phyloP scores from a whole-genome alignment of 495 filamentous ascomycete species.

The Copromyces sp. region DNA sequence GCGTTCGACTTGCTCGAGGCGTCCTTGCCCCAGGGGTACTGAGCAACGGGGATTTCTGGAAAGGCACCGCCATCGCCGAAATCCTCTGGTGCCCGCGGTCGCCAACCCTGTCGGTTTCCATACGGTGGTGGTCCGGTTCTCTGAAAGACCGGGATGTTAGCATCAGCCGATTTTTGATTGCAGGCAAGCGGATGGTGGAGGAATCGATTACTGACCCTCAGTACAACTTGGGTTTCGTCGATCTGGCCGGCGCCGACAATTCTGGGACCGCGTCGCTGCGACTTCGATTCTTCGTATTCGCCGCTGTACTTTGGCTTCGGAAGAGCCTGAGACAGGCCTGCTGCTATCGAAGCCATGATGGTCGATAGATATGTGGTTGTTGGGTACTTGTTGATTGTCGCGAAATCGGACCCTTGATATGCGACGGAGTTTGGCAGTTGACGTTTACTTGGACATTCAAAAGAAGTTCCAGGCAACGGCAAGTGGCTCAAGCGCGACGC shows the following conservation, averaged over 20 bases:
- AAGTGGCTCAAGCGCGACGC: neutral
- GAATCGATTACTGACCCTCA: constrained; percentile 47
- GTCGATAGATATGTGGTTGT: constrained; percentile 1
- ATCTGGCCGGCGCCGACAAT: constrained; percentile 68
- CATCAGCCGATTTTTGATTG: neutral
- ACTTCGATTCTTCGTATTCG: constrained; percentile 71
- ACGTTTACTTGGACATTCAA: neutral
- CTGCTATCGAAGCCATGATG: constrained; percentile 61
- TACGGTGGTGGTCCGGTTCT: constrained; percentile 80
- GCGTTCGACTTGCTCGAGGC: constrained; percentile 67
- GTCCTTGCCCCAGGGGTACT: constrained; percentile 84
- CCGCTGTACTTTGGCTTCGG: constrained; percentile 85
- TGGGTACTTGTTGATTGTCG: neutral
- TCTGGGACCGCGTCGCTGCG: constrained; percentile 65
- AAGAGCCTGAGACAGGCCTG: constrained; percentile 69
- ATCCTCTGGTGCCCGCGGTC: constrained; percentile 75
- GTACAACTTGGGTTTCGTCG: constrained; percentile 76
- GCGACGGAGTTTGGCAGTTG: neutral
- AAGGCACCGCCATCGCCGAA: constrained; percentile 96
- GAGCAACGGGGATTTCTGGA: constrained; percentile 85
- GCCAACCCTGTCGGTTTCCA: constrained; percentile 75
- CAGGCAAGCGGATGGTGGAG: neutral
- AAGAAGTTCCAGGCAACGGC: neutral
- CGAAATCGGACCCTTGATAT: constrained; percentile 5
- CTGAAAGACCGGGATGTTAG: constrained; percentile 31